Conservation (phyloP, 2,329 filamentous ascomycete species). For the Calonectria henricotiae region DNA sequence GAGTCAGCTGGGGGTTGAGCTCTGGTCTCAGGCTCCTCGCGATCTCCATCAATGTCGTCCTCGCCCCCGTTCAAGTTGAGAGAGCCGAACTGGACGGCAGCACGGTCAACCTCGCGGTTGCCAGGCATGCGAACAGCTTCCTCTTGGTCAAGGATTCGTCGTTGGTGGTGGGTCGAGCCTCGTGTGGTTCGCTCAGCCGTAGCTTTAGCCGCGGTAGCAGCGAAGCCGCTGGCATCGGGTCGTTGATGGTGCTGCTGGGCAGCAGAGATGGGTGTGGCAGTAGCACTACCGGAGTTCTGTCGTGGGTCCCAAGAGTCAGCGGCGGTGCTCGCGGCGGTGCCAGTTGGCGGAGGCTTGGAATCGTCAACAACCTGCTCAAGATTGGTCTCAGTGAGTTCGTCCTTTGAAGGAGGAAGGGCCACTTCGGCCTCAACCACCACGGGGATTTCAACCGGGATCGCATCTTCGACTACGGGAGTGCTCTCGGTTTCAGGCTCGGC, state of each 20-base stretch:
- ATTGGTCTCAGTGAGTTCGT: conserved; percentile 91
- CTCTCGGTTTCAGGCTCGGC: conserved; percentile 49
- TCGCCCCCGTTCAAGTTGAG: conserved; percentile 90
- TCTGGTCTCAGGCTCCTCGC: conserved; percentile 95
- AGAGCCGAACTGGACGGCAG: conserved; percentile 96
- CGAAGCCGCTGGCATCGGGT: conserved; percentile 77
- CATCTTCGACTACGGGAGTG: conserved; percentile 22
- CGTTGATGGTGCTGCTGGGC: conserved; percentile 76
- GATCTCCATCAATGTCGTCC: conserved; percentile 93
- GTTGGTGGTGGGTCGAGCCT: conserved; percentile 82
- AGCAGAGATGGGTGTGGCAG: conserved; percentile 77
- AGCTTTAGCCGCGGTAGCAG: conserved; percentile 87
- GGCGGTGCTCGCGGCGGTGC: conserved; percentile 89
- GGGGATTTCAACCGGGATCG: conserved; percentile 43
- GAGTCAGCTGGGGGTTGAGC: conserved; percentile 95
- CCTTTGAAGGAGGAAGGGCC: conserved; percentile 79
- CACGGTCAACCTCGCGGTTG: conserved; percentile 93
- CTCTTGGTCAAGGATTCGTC: conserved; percentile 92
- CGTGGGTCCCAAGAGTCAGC: conserved; percentile 88
- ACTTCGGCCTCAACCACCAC: conserved; percentile 53
- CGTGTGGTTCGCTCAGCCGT: conserved; percentile 76
- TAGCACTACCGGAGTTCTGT: conserved; percentile 72
- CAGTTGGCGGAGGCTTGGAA: conserved; percentile 83
- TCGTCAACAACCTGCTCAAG: conserved; percentile 91
- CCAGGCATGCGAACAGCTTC: conserved; percentile 99